Base-by-base conservation (phyloP, 2,329 filamentous ascomycete species). In the Alternaria postmessia region DNA sequence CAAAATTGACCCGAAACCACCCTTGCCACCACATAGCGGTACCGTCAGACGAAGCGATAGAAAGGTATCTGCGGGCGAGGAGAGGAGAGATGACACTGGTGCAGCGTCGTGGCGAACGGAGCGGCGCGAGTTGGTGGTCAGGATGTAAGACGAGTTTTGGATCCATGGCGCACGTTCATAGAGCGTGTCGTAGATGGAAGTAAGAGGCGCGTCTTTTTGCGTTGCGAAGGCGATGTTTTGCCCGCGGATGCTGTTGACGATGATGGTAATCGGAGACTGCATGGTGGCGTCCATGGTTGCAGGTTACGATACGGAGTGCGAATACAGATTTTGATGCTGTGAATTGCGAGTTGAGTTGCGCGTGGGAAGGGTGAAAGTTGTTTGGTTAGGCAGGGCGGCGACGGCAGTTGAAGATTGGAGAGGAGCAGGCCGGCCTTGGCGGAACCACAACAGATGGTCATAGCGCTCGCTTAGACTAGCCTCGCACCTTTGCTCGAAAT, bases 1-100 rank as follows among this genome's bases (percentile, higher is more conserved):
- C 38, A 99, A 88, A 79, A 99, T 96, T 2, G 94, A 98, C 54
- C 95, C 95, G 77, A 99, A 99, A 73, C 95, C 95, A 79, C 95
- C 95, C 77, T 99, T 99, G 76, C 96, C 96, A 82, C 96, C 95
- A 69, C 90, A 91, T 39, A 97, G 82, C 6, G 91, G 91, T 2
- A 90, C 84, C 7, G 89, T 90, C 30, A 99, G 87, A 54, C 93
- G 92, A 4, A 99, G 86, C 0, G 93, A 90, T 16, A 99, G 84
- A 67, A 98, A 89, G 34, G 88, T 88, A 82, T 91, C 87, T 54
- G 86, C 65, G 57, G 70, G 70, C 12, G 74, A 75, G 30, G 85
- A 81, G 38, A 95, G 84, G 20, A 93, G 85, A 12, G 84, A 83
- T 11, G 87, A 86, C 28, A 96, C 81, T 3, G 86, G 83, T 0